A percentile compares a stretch with the other conserved stretches of the same genome.
Conservation (phyloP, 2,329 filamentous ascomycete species). For the Colletotrichum sojae region DNA sequence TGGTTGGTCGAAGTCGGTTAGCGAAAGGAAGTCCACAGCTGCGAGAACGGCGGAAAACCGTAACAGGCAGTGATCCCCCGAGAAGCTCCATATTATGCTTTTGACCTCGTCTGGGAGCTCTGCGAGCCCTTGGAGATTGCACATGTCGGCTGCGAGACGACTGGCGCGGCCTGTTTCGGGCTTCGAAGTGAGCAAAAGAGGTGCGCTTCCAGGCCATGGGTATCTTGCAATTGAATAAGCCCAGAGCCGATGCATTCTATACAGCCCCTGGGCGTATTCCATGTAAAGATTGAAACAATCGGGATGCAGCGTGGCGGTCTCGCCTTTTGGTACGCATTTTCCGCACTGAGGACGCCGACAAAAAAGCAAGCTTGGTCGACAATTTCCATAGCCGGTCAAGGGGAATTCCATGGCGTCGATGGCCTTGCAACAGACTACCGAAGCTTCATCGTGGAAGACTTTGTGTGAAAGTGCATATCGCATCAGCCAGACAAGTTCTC, state of each 20-base stretch:
- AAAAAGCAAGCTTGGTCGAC: not conserved
- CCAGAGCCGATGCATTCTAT: not conserved
- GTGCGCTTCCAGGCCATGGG: not conserved
- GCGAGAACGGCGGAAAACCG: slow-evolving; percentile 6
- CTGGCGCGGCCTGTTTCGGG: not conserved
- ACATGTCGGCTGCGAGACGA: slow-evolving; percentile 3
- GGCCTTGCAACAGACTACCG: slow-evolving; percentile 1
- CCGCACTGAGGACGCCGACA: not conserved
- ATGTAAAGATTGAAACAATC: slow-evolving; percentile 13
- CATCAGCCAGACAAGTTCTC: not conserved
- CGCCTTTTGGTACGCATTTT: not conserved
- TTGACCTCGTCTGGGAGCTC: slow-evolving; percentile 3
- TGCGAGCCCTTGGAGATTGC: slow-evolving; percentile 1
- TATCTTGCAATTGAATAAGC: slow-evolving; percentile 7
- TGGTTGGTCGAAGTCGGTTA: not conserved
- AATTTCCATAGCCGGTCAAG: not conserved
- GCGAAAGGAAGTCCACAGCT: not conserved
- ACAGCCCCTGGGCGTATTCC: not conserved
- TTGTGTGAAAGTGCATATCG: not conserved
- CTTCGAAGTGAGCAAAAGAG: slow-evolving; percentile 8
- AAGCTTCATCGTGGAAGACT: slow-evolving; percentile 3
- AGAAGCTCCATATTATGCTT: not conserved
- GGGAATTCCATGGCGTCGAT: not conserved
- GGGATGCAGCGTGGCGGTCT: slow-evolving; percentile 5
- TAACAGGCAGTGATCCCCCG: not conserved